Evolutionary conservation across 2,329 filamentous ascomycete species (phyloP).

Genomic region (Fusarium agapanthi): DNA sequence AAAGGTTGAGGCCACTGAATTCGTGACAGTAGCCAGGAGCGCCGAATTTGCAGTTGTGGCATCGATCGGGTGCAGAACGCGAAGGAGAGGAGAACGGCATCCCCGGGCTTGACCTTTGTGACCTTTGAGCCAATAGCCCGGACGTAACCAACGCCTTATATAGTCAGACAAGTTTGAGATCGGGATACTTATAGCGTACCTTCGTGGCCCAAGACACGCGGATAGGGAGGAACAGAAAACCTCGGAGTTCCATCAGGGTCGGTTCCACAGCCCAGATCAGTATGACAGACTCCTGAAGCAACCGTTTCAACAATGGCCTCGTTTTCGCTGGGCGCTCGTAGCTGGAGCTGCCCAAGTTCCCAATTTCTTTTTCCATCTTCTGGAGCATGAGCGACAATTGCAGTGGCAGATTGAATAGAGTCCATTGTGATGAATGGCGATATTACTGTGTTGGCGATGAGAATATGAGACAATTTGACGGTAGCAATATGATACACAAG

Average conservation of each 20-base stretch:
- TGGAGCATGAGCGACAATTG: neutral
- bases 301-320: neutral
- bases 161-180: too few relatives aligned
- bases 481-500: neutral
- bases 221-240: neutral
- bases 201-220: neutral
- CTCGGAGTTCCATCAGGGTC: neutral
- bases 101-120: too few relatives aligned
- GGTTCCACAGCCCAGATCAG: neutral
- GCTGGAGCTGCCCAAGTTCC: neutral
- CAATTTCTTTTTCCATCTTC: neutral
- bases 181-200: too few relatives aligned
- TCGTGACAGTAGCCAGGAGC: too few relatives aligned
- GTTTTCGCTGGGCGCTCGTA: neutral
- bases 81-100: too few relatives aligned
- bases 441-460: neutral
- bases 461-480: neutral
- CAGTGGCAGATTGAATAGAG: neutral
- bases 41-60: too few relatives aligned
- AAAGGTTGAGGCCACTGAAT: too few relatives aligned
- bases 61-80: too few relatives aligned
- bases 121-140: too few relatives aligned
- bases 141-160: too few relatives aligned
- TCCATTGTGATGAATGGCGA: neutral
- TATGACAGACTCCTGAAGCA: neutral